These are phyloP conservation scores for Cystobasidium ongulense DNA, from an alignment of 768 basidiomycete genomes.

Conservation along the genomic window DNA sequence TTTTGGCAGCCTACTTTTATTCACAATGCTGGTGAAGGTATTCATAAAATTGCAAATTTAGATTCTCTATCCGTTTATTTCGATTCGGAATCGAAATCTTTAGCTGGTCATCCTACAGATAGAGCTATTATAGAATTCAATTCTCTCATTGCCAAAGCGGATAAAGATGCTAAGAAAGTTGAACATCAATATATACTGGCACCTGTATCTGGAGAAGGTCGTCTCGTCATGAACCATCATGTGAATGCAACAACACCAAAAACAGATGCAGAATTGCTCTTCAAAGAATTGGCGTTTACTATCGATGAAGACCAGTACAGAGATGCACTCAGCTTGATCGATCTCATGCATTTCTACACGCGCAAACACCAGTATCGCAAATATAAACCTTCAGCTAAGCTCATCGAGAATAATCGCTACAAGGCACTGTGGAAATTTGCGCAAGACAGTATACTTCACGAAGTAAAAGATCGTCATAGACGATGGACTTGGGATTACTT, in stretches of 20 bases:
- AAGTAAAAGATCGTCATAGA: constrained; percentile 69
- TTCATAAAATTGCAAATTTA: constrained; percentile 87
- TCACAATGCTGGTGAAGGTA: constrained; percentile 71
- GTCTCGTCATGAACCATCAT: constrained; percentile 75
- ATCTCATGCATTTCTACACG: constrained; percentile 93
- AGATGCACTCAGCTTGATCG: constrained; percentile 80
- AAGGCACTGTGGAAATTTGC: constrained; percentile 71
- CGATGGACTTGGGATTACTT: constrained; percentile 93
- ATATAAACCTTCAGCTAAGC: constrained; percentile 62
- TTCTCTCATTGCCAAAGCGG: constrained; percentile 49
- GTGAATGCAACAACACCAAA: constrained; percentile 66
- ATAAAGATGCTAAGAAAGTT: constrained; percentile 42
- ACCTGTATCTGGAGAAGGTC: constrained; percentile 90
- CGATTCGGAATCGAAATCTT: constrained; percentile 77
- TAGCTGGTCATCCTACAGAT: constrained; percentile 59
- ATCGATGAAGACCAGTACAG: constrained; percentile 91
- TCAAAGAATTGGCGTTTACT: constrained; percentile 85
- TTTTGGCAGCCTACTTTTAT: constrained; percentile 87
- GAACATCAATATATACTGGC: constrained; percentile 88
- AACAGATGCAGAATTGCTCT: constrained; percentile 75
- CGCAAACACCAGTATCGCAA: constrained; percentile 72
- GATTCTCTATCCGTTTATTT: constrained; percentile 86
- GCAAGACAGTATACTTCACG: constrained; percentile 64
- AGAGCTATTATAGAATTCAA: constrained; percentile 67
- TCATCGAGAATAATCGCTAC: constrained; percentile 56